These are phyloP conservation scores for Diaporthe vaccinii DNA, from an alignment of 2,329 filamentous ascomycete genomes.

Conservation along the genomic window DNA sequence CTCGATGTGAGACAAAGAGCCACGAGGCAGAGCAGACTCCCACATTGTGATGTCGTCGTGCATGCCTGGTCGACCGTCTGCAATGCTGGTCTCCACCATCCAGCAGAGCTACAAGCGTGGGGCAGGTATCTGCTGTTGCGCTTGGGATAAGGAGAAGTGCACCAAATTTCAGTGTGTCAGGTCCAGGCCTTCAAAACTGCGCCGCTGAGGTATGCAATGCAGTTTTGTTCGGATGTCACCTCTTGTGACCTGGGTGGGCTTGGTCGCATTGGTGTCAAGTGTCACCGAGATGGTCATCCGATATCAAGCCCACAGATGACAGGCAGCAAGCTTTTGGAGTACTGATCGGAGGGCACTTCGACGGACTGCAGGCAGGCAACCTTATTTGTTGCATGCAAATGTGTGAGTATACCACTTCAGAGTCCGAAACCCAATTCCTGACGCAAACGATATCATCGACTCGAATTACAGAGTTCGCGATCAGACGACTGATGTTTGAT, in stretches of 20 bases:
- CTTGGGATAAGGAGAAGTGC: background rate
- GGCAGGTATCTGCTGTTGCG: background rate
- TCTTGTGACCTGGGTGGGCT: background rate
- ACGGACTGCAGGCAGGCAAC: constrained; percentile 40
- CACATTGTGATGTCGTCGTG: constrained; percentile 27
- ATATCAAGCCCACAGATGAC: constrained; percentile 18
- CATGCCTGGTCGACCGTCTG: constrained; percentile 8
- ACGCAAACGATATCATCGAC: background rate
- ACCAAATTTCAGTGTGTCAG: background rate
- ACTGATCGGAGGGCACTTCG: constrained; percentile 40
- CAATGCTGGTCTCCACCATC: background rate
- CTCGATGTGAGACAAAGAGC: constrained; percentile 26
- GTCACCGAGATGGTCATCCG: background rate
- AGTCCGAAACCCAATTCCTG: constrained; percentile 14
- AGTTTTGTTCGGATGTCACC: background rate
- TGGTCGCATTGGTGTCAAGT: constrained; percentile 12
- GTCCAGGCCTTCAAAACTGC: background rate
- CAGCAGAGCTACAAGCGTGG: constrained; percentile 9
- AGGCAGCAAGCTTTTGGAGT: constrained; percentile 2
- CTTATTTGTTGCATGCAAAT: constrained; percentile 43
- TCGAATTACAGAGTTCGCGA: constrained; percentile 8
- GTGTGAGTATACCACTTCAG: constrained; percentile 5
- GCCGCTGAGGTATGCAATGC: background rate
- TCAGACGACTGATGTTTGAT: constrained; percentile 14
- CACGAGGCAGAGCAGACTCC: constrained; percentile 6